Percentiles rank a stretch among this genome's conserved stretches.
Conservation (phyloP, 495 filamentous ascomycete genomes). For the Penicillium turbatum region DNA sequence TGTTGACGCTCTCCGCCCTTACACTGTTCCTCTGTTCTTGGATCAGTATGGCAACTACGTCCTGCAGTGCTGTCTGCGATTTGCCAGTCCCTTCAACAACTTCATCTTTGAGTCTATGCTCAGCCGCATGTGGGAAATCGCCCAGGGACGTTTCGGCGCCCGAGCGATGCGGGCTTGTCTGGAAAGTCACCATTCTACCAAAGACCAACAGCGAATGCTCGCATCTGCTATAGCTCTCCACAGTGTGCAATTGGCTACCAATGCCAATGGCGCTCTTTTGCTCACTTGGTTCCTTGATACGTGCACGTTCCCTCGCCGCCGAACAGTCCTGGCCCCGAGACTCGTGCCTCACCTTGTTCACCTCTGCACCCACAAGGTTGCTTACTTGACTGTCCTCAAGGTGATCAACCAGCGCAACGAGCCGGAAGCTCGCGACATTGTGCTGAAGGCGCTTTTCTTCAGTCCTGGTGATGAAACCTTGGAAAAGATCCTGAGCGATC, state of each 20-base stretch:
- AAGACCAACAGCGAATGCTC: constrained; percentile 92
- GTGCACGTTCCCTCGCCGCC: constrained; percentile 88
- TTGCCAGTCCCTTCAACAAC: constrained; percentile 81
- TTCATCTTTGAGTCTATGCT: constrained; percentile 99
- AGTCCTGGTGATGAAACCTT: constrained; percentile 80
- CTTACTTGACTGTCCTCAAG: constrained; percentile 94
- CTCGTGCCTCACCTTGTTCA: constrained; percentile 96
- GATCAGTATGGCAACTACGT: constrained; percentile 99
- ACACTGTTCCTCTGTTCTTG: constrained; percentile 84
- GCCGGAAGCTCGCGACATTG: constrained; percentile 84
- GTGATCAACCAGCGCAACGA: constrained; percentile 98
- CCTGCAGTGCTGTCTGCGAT: constrained; percentile 90
- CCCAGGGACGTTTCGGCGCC: constrained; percentile 90
- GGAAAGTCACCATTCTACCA: constrained; percentile 91
- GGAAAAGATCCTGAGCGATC: constrained; percentile 87
- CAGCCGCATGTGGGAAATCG: constrained; percentile 87
- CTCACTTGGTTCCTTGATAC: constrained; percentile 99
- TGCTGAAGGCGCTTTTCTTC: constrained; percentile 92
- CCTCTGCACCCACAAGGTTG: constrained; percentile 97
- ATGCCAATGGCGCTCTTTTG: constrained; percentile 89
- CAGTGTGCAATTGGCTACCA: constrained; percentile 93
- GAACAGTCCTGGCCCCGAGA: constrained; percentile 86
- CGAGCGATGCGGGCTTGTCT: constrained; percentile 95
- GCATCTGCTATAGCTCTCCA: constrained; percentile 93
- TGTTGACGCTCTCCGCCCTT: constrained; percentile 75